These are phyloP conservation scores for Macrolepiota dolichaula DNA, from an alignment of 768 basidiomycete genomes.

Conservation along the genomic window DNA sequence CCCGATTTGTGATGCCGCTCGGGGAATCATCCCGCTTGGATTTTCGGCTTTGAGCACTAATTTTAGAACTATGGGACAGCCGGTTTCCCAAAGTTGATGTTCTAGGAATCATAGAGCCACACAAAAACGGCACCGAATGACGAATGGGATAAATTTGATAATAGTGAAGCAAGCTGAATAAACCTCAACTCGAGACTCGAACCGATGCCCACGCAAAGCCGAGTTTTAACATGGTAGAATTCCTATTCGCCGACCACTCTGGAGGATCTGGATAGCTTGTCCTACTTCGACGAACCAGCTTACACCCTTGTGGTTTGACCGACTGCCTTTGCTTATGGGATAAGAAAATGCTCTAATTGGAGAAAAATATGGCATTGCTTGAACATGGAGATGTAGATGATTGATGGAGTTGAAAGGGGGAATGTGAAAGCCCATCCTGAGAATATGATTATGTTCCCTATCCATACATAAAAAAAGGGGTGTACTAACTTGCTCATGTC, in stretches of 20 bases:
- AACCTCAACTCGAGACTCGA: background rate
- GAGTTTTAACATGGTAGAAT: conserved; percentile 42
- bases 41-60: background rate
- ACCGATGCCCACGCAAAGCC: background rate
- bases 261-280: conserved; percentile 60
- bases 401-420: conserved; percentile 72
- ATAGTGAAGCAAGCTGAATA: background rate
- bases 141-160: background rate
- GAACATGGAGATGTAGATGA: conserved; percentile 76
- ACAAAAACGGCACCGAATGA: background rate
- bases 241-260: conserved; percentile 46
- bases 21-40: background rate
- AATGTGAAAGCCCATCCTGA: conserved; percentile 78
- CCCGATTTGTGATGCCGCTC: background rate
- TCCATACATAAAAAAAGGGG: background rate
- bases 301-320: conserved; percentile 54
- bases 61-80: background rate
- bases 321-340: conserved; percentile 36
- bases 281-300: conserved; percentile 69
- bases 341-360: conserved; percentile 40
- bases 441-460: background rate
- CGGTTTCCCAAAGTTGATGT: background rate
- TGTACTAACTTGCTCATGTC: conserved; percentile 42
- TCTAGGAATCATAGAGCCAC: background rate
- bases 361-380: conserved; percentile 61